These are phyloP conservation scores for Blastobotrys malaysiensis DNA, from an alignment of 1,139 yeast species.

Conservation along the genomic window DNA sequence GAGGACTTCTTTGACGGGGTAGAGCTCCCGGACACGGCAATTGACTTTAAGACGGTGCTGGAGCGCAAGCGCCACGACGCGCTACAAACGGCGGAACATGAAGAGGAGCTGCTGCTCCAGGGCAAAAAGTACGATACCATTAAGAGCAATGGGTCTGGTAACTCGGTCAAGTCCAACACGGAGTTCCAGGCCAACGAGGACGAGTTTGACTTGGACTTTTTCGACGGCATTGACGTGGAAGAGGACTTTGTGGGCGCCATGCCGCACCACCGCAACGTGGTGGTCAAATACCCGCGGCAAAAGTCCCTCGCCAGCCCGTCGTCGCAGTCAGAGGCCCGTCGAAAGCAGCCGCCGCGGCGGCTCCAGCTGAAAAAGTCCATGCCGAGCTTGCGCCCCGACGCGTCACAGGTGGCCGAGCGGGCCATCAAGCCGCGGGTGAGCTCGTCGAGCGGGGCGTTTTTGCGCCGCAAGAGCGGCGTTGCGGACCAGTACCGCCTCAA, in stretches of 20 bases:
- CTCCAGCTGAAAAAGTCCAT: constrained; percentile 8
- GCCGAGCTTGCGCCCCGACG: constrained; percentile 5
- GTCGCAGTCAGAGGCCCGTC: neutral
- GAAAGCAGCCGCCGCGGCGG: neutral
- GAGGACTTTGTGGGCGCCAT: constrained; percentile 9
- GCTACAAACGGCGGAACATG: constrained; percentile 16
- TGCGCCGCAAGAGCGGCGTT: neutral
- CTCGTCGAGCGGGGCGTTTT: neutral
- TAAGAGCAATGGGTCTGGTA: constrained; percentile 18
- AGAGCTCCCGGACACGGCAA: constrained; percentile 13
- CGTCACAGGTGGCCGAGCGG: neutral
- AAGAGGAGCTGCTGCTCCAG: constrained; percentile 15
- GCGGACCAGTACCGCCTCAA: constrained; percentile 1
- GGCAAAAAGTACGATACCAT: constrained; percentile 19
- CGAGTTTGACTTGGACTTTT: constrained; percentile 20
- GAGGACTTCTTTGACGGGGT: constrained; percentile 16
- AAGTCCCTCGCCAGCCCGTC: neutral
- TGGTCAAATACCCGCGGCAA: neutral
- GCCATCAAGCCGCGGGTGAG: constrained; percentile 3
- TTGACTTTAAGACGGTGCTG: constrained; percentile 12
- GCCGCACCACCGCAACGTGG: constrained; percentile 4
- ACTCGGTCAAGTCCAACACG: constrained; percentile 8
- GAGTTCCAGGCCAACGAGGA: constrained; percentile 19
- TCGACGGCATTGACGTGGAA: constrained; percentile 13
- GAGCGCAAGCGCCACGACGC: constrained; percentile 14